phyloP scores from a whole-genome alignment of 371 early-diverging fungal species.

The Mucor piriformis region DNA sequence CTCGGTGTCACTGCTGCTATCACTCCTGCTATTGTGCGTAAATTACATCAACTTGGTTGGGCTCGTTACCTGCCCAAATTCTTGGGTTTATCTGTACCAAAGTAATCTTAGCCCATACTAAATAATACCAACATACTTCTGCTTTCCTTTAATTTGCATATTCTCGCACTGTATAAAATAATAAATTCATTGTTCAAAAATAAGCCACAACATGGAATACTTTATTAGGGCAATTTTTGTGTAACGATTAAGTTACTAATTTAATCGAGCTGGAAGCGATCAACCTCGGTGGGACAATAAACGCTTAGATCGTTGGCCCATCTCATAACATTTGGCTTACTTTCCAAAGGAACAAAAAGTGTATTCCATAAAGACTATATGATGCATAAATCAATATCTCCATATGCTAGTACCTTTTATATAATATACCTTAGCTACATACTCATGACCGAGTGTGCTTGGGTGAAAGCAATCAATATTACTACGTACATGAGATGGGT shows the following conservation, averaged over 20 bases:
- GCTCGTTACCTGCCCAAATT: conserved; percentile 41
- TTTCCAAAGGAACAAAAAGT: conserved; percentile 4
- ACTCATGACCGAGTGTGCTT: conserved; percentile 11
- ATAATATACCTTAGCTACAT: conserved; percentile 14
- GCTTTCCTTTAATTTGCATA: not conserved
- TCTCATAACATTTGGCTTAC: not conserved
- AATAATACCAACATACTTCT: not conserved
- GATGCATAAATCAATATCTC: not conserved
- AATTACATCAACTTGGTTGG: conserved; percentile 45
- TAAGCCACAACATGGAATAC: not conserved
- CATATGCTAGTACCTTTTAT: not conserved
- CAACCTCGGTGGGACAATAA: conserved; percentile 19
- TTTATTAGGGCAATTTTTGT: not conserved
- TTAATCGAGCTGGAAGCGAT: conserved; percentile 18
- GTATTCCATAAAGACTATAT: conserved; percentile 18
- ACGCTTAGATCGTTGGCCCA: not conserved
- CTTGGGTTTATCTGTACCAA: conserved; percentile 22
- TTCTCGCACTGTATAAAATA: not conserved
- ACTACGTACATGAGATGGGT: not conserved
- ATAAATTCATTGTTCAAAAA: not conserved
- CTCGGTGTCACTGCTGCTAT: conserved; percentile 49
- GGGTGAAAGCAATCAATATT: conserved; percentile 26
- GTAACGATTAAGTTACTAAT: not conserved
- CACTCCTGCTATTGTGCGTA: conserved; percentile 49
- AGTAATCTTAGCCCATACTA: conserved; percentile 1